Evolutionary conservation across 306 rosid genomes (phyloP).

Genomic region (Astragalus membranaceus): DNA sequence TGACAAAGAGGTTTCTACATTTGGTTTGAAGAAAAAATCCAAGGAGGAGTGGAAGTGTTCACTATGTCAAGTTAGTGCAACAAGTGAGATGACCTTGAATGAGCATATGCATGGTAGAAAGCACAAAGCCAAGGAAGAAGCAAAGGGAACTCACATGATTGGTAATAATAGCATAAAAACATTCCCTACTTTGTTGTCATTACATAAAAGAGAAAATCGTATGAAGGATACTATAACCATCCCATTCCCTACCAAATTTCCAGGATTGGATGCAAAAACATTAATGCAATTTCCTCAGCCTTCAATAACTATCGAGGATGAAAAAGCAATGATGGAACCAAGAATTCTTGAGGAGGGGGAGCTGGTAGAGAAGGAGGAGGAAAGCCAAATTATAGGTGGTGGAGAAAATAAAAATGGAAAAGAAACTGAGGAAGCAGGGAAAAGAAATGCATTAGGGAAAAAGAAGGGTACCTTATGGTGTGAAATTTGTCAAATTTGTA

Average conservation of each 20-base stretch:
- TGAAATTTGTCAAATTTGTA: too few species aligned
- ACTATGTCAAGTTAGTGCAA: slow-evolving; percentile 35
- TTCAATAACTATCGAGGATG: neutral
- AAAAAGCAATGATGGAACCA: neutral
- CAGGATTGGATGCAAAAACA: slow-evolving; percentile 1
- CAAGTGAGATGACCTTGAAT: slow-evolving; percentile 23
- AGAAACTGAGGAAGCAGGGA: neutral
- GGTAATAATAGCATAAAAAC: slow-evolving; percentile 4
- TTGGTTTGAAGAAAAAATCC: slow-evolving; percentile 30
- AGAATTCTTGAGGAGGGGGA: neutral
- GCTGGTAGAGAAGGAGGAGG: too few species aligned
- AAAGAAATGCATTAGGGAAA: neutral
- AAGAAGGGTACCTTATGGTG: too few species aligned
- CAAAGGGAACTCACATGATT: neutral
- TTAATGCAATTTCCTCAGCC: neutral
- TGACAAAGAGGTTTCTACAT: slow-evolving; percentile 3
- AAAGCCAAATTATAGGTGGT: neutral
- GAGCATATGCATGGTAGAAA: slow-evolving; percentile 53
- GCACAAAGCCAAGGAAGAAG: slow-evolving; percentile 49
- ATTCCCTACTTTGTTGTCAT: neutral
- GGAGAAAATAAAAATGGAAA: neutral
- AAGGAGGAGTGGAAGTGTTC: slow-evolving; percentile 57
- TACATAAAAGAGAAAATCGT: slow-evolving; percentile 11
- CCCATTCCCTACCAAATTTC: neutral
- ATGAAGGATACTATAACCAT: neutral